Evolutionary conservation across 208 protist species (phyloP).

Genomic region (Novymonas esmeraldas): DNA sequence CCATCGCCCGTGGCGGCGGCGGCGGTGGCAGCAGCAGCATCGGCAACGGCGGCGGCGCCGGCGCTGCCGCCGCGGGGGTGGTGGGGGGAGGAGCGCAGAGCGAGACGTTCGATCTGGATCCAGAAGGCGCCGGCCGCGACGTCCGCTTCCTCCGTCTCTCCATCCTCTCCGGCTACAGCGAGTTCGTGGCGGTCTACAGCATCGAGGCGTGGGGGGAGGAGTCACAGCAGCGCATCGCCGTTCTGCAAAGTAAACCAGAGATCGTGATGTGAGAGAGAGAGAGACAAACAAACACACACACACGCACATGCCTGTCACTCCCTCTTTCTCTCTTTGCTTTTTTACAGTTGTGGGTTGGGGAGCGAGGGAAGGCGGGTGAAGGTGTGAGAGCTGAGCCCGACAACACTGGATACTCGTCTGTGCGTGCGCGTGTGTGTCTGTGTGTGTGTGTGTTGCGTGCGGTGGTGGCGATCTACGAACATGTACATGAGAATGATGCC

Average conservation of each 20-base stretch:
- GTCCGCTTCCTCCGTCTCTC: constrained; percentile 59
- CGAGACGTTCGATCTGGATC: constrained; percentile 71
- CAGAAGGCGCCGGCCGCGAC: constrained; percentile 48
- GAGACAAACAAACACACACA: too few species aligned
- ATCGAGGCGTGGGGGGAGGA: constrained; percentile 78
- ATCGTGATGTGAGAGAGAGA: constrained; percentile 55
- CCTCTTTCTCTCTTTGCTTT: too few species aligned
- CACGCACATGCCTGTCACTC: too few species aligned
- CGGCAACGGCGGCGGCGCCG: background rate
- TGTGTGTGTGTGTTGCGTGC: background rate
- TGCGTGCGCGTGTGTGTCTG: too few species aligned
- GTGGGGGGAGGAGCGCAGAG: constrained; percentile 34
- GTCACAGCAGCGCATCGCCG: constrained; percentile 82
- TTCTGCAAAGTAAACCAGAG: constrained; percentile 78
- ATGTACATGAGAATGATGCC: too few species aligned
- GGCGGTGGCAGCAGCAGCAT: background rate
- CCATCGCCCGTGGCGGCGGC: background rate
- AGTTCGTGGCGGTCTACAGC: constrained; percentile 80
- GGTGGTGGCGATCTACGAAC: too few species aligned
- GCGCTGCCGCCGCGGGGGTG: background rate
- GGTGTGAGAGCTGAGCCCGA: background rate
- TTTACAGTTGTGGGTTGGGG: too few species aligned
- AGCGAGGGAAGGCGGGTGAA: background rate
- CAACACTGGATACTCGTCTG: too few species aligned
- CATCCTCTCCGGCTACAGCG: constrained; percentile 76